Base-by-base conservation (phyloP, 2,329 filamentous ascomycete species). In the Pseudogymnoascus sp. region DNA sequence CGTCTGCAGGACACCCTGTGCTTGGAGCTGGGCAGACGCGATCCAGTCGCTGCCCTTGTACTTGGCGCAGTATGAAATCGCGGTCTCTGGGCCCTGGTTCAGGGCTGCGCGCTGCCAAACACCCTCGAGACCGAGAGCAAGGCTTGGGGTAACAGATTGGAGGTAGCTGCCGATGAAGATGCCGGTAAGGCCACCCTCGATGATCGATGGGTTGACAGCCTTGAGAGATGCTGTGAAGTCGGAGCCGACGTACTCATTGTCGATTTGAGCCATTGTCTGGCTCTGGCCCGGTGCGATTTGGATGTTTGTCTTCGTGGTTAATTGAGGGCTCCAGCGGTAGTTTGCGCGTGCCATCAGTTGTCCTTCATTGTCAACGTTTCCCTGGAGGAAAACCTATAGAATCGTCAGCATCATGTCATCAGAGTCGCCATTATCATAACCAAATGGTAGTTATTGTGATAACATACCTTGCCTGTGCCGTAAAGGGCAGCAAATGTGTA, bases 111-210 rank as follows among this genome's bases (percentile, higher is more conserved):
- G 90, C 79, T 96, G 93, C 91, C 91, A 97, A 70, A 99, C 88
- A 63, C 89, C 89, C 79, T 99, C 95, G 65, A 97, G 82, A 70
- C 95, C 95, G 62, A 99, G 81, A 59, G 93, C 86, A 66, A 99
- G 84, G 72, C 85, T 88, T 66, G 91, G 89, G 42, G 95, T 99
- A 66, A 99, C 80, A 61, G 92, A 90, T 78, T 99, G 95, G 65
- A 99, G 84, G 78, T 97, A 97, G 80, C 90, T 95, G 71, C 91
- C 93, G 72, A 99, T 93, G 75, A 91, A 91, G 77, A 97, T 96
- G 71, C 95, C 95, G 26, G 93, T 99, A 61, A 97, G 78, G 63
- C 92, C 91, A 64, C 95, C 93, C 74, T 97, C 93, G 62, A 99
- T 84, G 69, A 88, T 81, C 5, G 92, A 97, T n/a, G 95, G 95